These are phyloP conservation scores for Claviceps africana DNA, from an alignment of 2,329 filamentous ascomycete species.

Conservation along the genomic window DNA sequence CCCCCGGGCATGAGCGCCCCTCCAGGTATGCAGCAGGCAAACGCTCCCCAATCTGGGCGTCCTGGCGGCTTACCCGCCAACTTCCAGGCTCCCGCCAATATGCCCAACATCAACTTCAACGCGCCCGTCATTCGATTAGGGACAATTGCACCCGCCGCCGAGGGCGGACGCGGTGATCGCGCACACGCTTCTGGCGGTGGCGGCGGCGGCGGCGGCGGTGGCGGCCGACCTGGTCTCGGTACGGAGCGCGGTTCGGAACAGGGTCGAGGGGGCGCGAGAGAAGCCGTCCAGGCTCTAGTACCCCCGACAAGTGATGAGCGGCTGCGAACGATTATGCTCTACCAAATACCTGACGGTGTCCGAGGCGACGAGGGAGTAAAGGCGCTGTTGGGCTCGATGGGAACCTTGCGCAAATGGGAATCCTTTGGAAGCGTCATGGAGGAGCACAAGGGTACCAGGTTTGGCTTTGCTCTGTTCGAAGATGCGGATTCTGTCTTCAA, in stretches of 20 bases:
- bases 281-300: conserved; percentile 56
- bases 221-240: conserved; percentile 36
- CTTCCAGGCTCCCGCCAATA: conserved; percentile 80
- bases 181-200: conserved; percentile 8
- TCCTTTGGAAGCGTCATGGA: conserved; percentile 44
- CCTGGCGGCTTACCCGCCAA: conserved; percentile 66
- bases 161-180: conserved; percentile 30
- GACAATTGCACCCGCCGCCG: conserved; percentile 48
- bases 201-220: conserved; percentile 19
- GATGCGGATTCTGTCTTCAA: conserved; percentile 77
- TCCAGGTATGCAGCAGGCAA: conserved; percentile 69
- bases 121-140: conserved; percentile 91
- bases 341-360: conserved; percentile 66
- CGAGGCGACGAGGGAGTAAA: conserved; percentile 69
- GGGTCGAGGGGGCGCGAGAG: conserved; percentile 50
- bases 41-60: conserved; percentile 60
- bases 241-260: conserved; percentile 54
- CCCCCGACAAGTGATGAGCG: conserved; percentile 86
- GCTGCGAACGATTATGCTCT: conserved; percentile 77
- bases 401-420: conserved; percentile 74
- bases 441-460: conserved; percentile 70
- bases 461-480: conserved; percentile 93
- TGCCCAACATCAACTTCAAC: conserved; percentile 97
- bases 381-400: conserved; percentile 61
- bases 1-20: conserved; percentile 65